Percentiles rank a stretch among this genome's conserved stretches.
Conservation (phyloP, 225 moss, liverwort and hornwort genomes). For the Bryoerythrophyllum caledonicum region DNA sequence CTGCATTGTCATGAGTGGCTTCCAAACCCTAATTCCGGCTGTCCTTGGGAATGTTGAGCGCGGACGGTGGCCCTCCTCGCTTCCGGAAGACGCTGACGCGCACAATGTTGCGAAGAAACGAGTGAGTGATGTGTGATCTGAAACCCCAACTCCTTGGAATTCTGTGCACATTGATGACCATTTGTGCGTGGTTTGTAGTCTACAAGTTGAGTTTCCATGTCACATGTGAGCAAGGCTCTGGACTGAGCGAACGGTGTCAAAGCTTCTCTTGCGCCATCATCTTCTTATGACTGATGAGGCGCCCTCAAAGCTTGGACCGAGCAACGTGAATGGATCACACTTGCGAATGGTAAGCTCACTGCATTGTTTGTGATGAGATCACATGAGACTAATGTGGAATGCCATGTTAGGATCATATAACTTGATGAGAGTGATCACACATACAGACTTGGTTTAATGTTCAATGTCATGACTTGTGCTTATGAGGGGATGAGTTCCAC, state of each 20-base stretch:
- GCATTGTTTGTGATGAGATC: neutral
- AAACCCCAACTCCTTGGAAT: no score
- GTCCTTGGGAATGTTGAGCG: constrained; percentile 3
- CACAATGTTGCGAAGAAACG: constrained; percentile 15
- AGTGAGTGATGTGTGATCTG: constrained; percentile 17
- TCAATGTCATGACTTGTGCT: neutral
- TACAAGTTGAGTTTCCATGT: constrained; percentile 27
- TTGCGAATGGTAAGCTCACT: constrained; percentile 15
- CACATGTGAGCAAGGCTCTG: neutral
- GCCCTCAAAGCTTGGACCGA: constrained; percentile 17
- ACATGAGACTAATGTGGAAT: no score
- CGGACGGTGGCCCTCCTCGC: no score
- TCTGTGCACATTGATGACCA: neutral
- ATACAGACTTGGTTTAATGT: no score
- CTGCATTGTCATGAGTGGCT: no score
- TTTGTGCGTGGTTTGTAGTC: no score
- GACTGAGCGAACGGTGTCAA: neutral
- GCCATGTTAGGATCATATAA: no score
- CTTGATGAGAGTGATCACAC: no score
- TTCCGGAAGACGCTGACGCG: constrained; percentile 21
- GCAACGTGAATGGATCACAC: neutral
- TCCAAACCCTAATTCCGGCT: neutral
- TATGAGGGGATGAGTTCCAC: neutral
- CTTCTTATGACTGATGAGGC: no score
- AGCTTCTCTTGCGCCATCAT: neutral